These are phyloP conservation scores for Debaryomyces sp. DNA, from an alignment of 1,139 yeast species.

Conservation along the genomic window DNA sequence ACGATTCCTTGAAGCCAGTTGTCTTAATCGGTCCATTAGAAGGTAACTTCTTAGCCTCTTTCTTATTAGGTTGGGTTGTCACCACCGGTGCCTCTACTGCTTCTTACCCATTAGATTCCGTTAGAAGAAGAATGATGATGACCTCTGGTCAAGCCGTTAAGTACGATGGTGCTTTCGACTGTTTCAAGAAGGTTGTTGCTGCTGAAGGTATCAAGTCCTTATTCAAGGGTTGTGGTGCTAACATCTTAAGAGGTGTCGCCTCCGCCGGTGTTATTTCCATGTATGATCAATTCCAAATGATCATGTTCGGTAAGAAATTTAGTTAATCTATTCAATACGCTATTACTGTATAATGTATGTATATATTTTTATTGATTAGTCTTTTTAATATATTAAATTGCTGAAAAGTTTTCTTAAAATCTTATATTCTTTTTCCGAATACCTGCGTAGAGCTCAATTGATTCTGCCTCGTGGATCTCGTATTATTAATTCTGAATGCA, in stretches of 20 bases:
- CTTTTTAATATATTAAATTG: slow-evolving; percentile 6
- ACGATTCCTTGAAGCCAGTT: slow-evolving; percentile 57
- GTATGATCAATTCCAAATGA: slow-evolving; percentile 56
- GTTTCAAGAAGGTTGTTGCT: slow-evolving; percentile 51
- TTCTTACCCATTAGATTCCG: slow-evolving; percentile 57
- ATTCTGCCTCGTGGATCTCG: neutral
- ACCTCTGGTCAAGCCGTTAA: slow-evolving; percentile 58
- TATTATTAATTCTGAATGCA: too few relatives aligned
- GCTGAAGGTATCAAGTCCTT: slow-evolving; percentile 54
- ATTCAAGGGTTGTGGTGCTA: slow-evolving; percentile 60
- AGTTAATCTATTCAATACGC: slow-evolving; percentile 24
- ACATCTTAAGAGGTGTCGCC: slow-evolving; percentile 61
- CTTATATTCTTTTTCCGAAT: neutral
- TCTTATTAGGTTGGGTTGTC: slow-evolving; percentile 58
- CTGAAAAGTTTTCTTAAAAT: neutral
- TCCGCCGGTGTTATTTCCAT: slow-evolving; percentile 59
- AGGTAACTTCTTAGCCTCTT: slow-evolving; percentile 57
- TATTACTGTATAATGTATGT: slow-evolving; percentile 10
- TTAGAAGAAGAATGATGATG: slow-evolving; percentile 63
- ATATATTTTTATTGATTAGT: slow-evolving; percentile 11
- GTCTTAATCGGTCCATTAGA: slow-evolving; percentile 57
- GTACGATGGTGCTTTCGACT: slow-evolving; percentile 55
- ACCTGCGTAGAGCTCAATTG: neutral
- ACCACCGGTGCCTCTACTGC: slow-evolving; percentile 59
- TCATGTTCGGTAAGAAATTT: slow-evolving; percentile 54